Conservation (phyloP, 2,329 filamentous ascomycete genomes). For the Venturia asperata region DNA sequence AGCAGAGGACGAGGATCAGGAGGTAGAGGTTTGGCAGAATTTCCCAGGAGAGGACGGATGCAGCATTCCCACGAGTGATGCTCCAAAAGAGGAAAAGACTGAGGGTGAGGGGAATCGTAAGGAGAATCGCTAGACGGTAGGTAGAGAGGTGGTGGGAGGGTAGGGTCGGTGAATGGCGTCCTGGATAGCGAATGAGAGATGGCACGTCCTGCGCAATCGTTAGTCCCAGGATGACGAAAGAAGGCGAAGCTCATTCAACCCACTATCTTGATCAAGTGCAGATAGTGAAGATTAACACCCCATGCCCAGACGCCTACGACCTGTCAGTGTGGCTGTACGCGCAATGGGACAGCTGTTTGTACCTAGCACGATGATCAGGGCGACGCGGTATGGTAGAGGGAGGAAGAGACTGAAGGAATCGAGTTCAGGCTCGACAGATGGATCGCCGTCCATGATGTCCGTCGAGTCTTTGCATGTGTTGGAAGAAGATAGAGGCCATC, state of each 20-base stretch:
- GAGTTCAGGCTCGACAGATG: constrained; percentile 58
- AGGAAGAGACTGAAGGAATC: constrained; percentile 83
- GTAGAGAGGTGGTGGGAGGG: constrained; percentile 72
- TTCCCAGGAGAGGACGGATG: constrained; percentile 69
- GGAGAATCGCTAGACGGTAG: constrained; percentile 74
- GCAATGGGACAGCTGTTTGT: constrained; percentile 28
- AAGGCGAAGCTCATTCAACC: constrained; percentile 23
- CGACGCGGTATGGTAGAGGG: constrained; percentile 83
- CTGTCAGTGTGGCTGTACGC: constrained; percentile 19
- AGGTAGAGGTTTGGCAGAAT: constrained; percentile 83
- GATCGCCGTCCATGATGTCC: constrained; percentile 62
- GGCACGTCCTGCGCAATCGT: constrained; percentile 59
- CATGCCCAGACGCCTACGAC: constrained; percentile 82
- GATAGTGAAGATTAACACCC: constrained; percentile 84
- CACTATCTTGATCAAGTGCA: constrained; percentile 69
- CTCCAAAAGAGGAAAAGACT: constrained; percentile 79
- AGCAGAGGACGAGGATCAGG: constrained; percentile 60
- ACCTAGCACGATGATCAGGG: constrained; percentile 80
- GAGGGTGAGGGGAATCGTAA: constrained; percentile 62
- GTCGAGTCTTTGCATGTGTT: background rate
- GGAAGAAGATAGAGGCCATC: background rate
- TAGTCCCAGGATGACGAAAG: constrained; percentile 21
- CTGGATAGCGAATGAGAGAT: constrained; percentile 76
- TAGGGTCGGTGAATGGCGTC: constrained; percentile 62
- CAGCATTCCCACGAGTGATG: constrained; percentile 62